Evolutionary conservation across 108 stramenopile species (phyloP).

Genomic region (Stephanodiscus minutulus): DNA sequence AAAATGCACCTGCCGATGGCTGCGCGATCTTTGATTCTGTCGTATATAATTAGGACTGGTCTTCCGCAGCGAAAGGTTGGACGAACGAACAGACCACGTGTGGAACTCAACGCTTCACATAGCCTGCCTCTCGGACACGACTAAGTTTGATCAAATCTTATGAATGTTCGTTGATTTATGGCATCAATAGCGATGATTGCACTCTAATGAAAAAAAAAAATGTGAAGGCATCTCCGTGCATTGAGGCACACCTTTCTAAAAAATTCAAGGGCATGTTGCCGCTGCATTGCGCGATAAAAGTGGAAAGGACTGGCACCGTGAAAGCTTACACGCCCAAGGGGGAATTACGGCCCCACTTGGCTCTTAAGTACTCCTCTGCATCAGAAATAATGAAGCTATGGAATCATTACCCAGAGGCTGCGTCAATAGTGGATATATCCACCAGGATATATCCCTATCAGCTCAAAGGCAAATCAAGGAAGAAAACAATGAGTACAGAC

Average conservation of each 20-base stretch:
- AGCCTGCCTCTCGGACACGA: too few relatives aligned
- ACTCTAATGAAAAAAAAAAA: too few relatives aligned
- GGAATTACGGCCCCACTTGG: slow-evolving; percentile 27
- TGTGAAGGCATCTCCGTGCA: too few relatives aligned
- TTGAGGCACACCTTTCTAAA: slow-evolving; percentile 2
- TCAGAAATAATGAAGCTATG: slow-evolving; percentile 12
- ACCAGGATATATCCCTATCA: slow-evolving; percentile 21
- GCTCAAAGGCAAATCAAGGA: slow-evolving; percentile 2
- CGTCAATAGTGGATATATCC: slow-evolving; percentile 14
- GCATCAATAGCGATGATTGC: too few relatives aligned
- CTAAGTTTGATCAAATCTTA: too few relatives aligned
- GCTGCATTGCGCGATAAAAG: slow-evolving; percentile 28
- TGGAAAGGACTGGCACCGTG: slow-evolving; percentile 11
- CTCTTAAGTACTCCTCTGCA: slow-evolving; percentile 14
- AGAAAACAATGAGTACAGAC: slow-evolving; percentile 4
- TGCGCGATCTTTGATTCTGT: too few relatives aligned
- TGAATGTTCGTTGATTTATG: too few relatives aligned
- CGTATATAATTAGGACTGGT: too few relatives aligned
- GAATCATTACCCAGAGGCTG: slow-evolving; percentile 18
- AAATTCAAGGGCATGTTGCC: slow-evolving; percentile 21
- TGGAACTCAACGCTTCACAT: too few relatives aligned
- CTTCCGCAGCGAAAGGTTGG: too few relatives aligned
- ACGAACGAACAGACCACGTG: too few relatives aligned
- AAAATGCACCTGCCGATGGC: too few relatives aligned
- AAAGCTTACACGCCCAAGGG: slow-evolving; percentile 10